Evolutionary conservation across 352 stramenopile species (phyloP).

Genomic region (Phytophthora macrochlamydospora): DNA sequence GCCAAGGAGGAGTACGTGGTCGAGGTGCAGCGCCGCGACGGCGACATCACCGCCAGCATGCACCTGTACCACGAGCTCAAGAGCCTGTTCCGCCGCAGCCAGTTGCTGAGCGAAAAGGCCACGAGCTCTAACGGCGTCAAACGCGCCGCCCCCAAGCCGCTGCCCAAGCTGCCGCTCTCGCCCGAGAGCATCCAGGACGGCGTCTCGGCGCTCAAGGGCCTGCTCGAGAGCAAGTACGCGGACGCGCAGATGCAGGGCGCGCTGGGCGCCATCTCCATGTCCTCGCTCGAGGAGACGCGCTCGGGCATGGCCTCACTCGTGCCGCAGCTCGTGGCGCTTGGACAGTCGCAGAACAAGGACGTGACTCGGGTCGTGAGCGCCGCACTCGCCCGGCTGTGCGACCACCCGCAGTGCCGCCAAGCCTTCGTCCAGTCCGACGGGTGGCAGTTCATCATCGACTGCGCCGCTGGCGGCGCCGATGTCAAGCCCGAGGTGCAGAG

Average conservation of each 20-base stretch:
- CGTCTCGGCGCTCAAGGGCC: conserved; percentile 65
- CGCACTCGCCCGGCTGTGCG: conserved; percentile 77
- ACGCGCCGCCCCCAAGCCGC: conserved; percentile 66
- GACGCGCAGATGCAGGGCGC: conserved; percentile 86
- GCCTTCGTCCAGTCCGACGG: conserved; percentile 81
- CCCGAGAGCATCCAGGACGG: conserved; percentile 56
- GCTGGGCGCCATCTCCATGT: conserved; percentile 81
- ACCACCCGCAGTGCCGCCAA: conserved; percentile 85
- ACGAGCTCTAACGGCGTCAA: conserved; percentile 53
- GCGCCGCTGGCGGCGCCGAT: conserved; percentile 58
- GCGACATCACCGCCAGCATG: conserved; percentile 86
- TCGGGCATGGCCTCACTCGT: conserved; percentile 72
- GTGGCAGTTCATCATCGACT: conserved; percentile 87
- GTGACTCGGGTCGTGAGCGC: conserved; percentile 73
- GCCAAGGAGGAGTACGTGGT: conserved; percentile 71
- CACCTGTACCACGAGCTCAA: conserved; percentile 80
- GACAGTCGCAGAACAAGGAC: conserved; percentile 63
- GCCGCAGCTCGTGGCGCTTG: conserved; percentile 68
- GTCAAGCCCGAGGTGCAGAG: conserved; percentile 80
- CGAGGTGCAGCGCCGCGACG: conserved; percentile 77
- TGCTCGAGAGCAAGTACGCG: conserved; percentile 79
- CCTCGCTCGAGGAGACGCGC: conserved; percentile 56
- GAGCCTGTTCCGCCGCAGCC: conserved; percentile 73
- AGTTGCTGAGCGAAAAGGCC: conserved; percentile 71
- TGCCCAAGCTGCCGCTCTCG: conserved; percentile 56